Evolutionary conservation across 495 filamentous ascomycete genomes (phyloP), one percentile per base, ranked within the genome.

Genomic region (Penicillium paxilli): DNA sequence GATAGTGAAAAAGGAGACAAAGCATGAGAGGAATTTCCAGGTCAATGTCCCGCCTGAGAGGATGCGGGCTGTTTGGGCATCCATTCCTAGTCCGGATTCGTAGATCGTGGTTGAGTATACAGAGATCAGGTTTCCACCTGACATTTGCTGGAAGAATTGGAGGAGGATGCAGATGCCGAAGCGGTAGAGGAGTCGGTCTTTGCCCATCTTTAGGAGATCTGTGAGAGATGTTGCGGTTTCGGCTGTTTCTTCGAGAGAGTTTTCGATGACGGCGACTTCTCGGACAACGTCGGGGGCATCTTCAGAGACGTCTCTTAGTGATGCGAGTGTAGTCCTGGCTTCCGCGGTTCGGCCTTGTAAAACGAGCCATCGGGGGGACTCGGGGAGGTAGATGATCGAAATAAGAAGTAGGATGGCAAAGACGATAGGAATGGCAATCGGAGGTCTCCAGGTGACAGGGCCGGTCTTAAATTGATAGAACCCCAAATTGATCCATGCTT

Each of bases 1-100:
- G 48, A 83, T 77, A 11, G 72, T 73, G 22, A 77, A 70, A 57
- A 80, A 75, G 7, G 79, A 62, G 2, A 76, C 42, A 21, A 67
- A 49, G 16, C 45, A 55, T 1, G 48, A 74, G 1, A 74, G 60
- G 57, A 71, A 71, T 70, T 74, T 80, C 71, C 51, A 78, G 51
- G 62, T 80, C 49, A 73, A 65, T 51, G 58, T 57, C 24, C 62
- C 69, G 5, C 51, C 58, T 10, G 48, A 54, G 5, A 65, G 49
- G 4, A 69, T 53, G 2, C 46, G 50, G 8, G 66, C 20, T 24
- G 44, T 46, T 2, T 53, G 32, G 0, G 44, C 42, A 14, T 38
- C 40, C 23, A 69, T 33, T 5, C 45, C 42, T 14, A 65, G 33
- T 24, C 49, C 42, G 19, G 57, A 38, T 44, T 62, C 32, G 51